Base-by-base conservation (phyloP, 768 basidiomycete genomes). In the Mycena leptocephala region DNA sequence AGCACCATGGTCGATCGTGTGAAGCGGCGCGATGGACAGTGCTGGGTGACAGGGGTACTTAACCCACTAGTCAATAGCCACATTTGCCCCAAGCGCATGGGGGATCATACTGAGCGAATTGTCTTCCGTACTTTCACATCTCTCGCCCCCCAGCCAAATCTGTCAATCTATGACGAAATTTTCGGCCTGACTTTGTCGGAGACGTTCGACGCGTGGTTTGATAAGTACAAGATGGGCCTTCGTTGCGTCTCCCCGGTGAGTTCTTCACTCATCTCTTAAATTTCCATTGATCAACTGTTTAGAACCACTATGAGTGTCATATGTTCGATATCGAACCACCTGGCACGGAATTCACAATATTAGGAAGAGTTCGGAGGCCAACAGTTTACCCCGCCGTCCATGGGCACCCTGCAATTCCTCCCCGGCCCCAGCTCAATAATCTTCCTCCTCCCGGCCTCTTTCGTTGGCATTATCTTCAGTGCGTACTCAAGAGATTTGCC, bases 391-490 rank as follows among this genome's bases (percentile, higher is more conserved):
- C 55, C 26, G 11, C 16, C 8, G 5, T 56, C 2, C 56, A 58
- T 22, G 56, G 56, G 7, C 30, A 32, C 5, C 9, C 2, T 20
- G 32, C 32, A 2, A 13, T 18, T 8, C 64, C 64, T 30, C 64
- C 64, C 5, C 43, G 16, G 11, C 43, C 46, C 43, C 41, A 26
- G 2, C 13, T 10, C 20, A 2, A 13, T 8, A 30, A 48, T 5
- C 3, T 3, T 30, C 64, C 64, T 18, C 43, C 64, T 4, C 43
- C 43, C 10, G 64, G 64, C 4, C 43, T 65, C 5, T 24, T 65
- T 13, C 39, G 64, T 9, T 65, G 64, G 64, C 64, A 65, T 16
- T 65, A 65, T n/a, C n/a, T 65, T 14, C 64, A 56, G 26, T 53
- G 53, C 14, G 35, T 32, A 3, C 3, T 33, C 6, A 28, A 24